Percentiles rank a stretch among this genome's conserved stretches.
Evolutionary conservation across 805 yeast species (phyloP).

Genomic region (Yarrowia deformans): DNA sequence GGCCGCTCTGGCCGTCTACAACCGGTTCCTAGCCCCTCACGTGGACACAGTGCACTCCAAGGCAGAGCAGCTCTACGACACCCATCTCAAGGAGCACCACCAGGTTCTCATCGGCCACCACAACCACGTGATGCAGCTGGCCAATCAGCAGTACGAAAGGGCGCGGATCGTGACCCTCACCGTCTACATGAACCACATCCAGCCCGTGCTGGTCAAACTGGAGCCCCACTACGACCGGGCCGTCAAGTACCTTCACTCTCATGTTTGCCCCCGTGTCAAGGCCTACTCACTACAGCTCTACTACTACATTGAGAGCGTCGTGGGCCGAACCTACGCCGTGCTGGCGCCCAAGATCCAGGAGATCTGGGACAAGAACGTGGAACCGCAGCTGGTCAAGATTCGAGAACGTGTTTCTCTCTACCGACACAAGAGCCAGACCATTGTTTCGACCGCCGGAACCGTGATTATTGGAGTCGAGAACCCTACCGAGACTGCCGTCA

Average conservation of each 20-base stretch:
- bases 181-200: constrained; percentile 40
- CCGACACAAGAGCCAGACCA: constrained; percentile 34
- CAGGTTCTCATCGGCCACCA: neutral
- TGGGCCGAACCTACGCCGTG: neutral
- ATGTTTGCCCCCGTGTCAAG: constrained; percentile 41
- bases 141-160: constrained; percentile 4
- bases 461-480: constrained; percentile 38
- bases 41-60: neutral
- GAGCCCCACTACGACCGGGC: constrained; percentile 40
- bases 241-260: neutral
- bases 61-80: neutral
- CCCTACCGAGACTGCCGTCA: constrained; percentile 13
- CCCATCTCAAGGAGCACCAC: constrained; percentile 24
- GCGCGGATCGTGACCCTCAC: constrained; percentile 1
- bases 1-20: constrained; percentile 11
- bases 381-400: constrained; percentile 46
- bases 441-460: constrained; percentile 33
- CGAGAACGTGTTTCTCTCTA: constrained; percentile 42
- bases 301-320: neutral
- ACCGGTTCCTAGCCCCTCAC: constrained; percentile 36
- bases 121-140: constrained; percentile 8
- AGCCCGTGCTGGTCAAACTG: constrained; percentile 39
- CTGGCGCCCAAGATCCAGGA: constrained; percentile 41
- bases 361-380: constrained; percentile 43
- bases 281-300: constrained; percentile 2